Evolutionary conservation across 2,329 filamentous ascomycete species (phyloP).

Genomic region (Aspergillus brunneoviolaceus): DNA sequence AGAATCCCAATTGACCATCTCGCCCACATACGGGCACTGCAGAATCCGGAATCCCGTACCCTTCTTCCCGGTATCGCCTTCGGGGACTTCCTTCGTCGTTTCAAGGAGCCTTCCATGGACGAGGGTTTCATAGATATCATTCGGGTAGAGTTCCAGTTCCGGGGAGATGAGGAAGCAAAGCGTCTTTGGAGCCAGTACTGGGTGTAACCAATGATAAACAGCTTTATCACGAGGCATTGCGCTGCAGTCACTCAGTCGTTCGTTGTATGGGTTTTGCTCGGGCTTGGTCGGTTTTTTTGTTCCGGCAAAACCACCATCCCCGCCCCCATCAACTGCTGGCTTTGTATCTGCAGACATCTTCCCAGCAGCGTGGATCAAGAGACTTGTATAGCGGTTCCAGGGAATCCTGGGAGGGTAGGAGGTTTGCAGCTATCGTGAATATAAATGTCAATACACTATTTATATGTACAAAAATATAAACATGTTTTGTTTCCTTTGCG

Average conservation of each 20-base stretch:
- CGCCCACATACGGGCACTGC: background rate
- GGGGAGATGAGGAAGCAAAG: constrained; percentile 67
- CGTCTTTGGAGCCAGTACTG: constrained; percentile 75
- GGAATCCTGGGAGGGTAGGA: too few relatives aligned
- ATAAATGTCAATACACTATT: background rate
- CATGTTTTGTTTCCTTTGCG: background rate
- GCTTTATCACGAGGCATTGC: background rate
- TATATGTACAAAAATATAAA: background rate
- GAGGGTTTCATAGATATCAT: constrained; percentile 86
- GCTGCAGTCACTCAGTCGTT: background rate
- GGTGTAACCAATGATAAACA: constrained; percentile 42
- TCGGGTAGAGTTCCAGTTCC: constrained; percentile 72
- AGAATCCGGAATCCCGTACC: constrained; percentile 76
- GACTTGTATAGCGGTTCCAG: too few relatives aligned
- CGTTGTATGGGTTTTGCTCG: background rate
- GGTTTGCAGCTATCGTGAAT: too few relatives aligned
- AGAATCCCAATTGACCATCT: background rate
- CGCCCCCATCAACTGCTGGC: background rate
- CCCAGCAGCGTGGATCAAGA: too few relatives aligned
- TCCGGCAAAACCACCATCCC: background rate
- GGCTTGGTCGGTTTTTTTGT: background rate
- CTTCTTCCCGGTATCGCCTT: constrained; percentile 80
- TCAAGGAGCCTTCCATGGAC: constrained; percentile 65
- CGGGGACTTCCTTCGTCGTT: constrained; percentile 69
- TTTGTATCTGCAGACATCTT: background rate